Percentiles rank a stretch among this genome's conserved stretches.
phyloP scores from a whole-genome alignment of 1,139 yeast genomes.

The Wickerhamomyces sp. region DNA sequence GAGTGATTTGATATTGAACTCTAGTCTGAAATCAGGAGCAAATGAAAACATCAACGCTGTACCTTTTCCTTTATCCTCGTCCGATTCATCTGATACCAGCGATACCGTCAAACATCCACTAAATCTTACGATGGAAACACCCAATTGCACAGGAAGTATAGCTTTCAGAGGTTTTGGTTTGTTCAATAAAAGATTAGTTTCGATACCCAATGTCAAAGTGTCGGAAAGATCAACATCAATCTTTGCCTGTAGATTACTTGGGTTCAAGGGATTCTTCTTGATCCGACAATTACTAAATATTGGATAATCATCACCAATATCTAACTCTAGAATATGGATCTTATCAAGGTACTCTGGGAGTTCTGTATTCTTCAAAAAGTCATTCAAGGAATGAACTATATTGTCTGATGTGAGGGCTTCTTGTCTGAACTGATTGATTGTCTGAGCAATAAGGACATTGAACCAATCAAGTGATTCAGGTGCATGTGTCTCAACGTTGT shows the following conservation, averaged over 20 bases:
- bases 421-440: conserved; percentile 75
- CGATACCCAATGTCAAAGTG: conserved; percentile 83
- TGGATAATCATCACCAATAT: conserved; percentile 94
- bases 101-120: conserved; percentile 91
- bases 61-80: conserved; percentile 34
- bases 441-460: conserved; percentile 88
- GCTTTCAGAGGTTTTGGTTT: conserved; percentile 86
- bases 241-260: conserved; percentile 68
- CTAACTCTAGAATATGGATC: conserved; percentile 78
- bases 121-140: conserved; percentile 86
- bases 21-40: conserved; percentile 84
- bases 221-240: conserved; percentile 93
- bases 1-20: conserved; percentile 77
- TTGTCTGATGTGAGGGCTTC: conserved; percentile 86
- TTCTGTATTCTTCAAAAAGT: conserved; percentile 35
- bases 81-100: conserved; percentile 17
- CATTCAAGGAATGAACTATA: conserved; percentile 70
- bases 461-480: conserved; percentile 97
- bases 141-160: conserved; percentile 72
- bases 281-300: conserved; percentile 91
- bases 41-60: conserved; percentile 85
- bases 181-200: conserved; percentile 74
- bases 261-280: conserved; percentile 41
- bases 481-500: conserved; percentile 80
- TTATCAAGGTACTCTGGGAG: conserved; percentile 79